Base-by-base conservation (phyloP, 148 eudicot species). In the Pouteria glomerata region DNA sequence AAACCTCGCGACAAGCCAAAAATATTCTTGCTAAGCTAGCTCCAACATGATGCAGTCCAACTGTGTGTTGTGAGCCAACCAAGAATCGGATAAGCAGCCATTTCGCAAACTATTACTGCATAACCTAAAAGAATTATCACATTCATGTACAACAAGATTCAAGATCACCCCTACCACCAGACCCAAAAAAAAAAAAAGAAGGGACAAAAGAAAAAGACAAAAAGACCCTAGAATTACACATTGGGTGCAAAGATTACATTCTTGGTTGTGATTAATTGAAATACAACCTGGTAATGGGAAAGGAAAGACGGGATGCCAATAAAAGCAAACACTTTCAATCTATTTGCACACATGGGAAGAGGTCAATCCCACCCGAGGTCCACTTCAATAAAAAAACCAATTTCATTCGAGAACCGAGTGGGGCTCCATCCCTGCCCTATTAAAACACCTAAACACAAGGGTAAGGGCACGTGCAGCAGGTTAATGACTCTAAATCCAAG, bases 141-240 rank as follows among this genome's bases (percentile, higher is more conserved):
- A 79, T n/a, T 64, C 82, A 76, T 79, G 70, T 79, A 82, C 85
- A 82, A 69, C 80, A 79, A 73, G 59, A 65, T 66, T 65, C 70
- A 74, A 26, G 33, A 51, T 57, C 44, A 31, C 39, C 68, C 79
- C 59, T 65, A 61, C 66, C 62, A 73, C 77, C 61, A 35, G 41
- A 57, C 48, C 77, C 61, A 27, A 26, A 48, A 44, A n/a, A 72
- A 70, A 77, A 58, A 29, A 52, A 44, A 64, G 42, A 74, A 64
- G 42, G 21, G 33, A 44, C 51, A 4, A 33, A 30, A 35, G 37
- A 15, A 16, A 47, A n/a, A n/a, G n/a, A n/a, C n/a, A 58, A 63
- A 62, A 57, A 63, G 57, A 48, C 31, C 77, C 84, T 79, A 75
- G 26, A 29, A 53, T 53, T 76, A 76, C 73, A 79, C 50, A 57